A percentile compares a stretch with the other conserved stretches of the same genome.
Conservation (phyloP, 148 eudicot species). For the Vaccinium myrtillus region DNA sequence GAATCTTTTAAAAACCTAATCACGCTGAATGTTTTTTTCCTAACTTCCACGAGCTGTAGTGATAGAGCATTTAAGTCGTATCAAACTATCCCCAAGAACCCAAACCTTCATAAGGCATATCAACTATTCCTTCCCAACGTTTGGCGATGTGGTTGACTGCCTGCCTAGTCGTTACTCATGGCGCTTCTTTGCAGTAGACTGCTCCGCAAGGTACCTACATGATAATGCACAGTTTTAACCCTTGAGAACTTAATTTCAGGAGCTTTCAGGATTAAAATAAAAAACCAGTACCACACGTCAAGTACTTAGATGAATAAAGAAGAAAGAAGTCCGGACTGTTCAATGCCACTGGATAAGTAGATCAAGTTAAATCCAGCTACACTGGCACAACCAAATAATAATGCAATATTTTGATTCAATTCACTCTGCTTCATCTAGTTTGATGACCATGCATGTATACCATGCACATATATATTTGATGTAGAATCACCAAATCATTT, state of each 20-base stretch:
- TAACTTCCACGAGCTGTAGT: neutral
- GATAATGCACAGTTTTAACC: conserved; percentile 15
- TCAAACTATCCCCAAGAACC: neutral
- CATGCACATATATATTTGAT: neutral
- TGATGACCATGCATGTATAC: neutral
- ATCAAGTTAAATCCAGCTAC: neutral
- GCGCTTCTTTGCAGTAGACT: conserved; percentile 49
- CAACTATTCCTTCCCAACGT: neutral
- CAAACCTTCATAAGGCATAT: neutral
- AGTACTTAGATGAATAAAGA: neutral
- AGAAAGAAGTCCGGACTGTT: neutral
- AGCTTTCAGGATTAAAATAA: neutral
- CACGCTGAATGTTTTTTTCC: neutral
- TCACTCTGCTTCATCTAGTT: neutral
- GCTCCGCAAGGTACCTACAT: conserved; percentile 68
- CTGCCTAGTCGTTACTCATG: conserved; percentile 11
- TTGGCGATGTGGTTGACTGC: neutral
- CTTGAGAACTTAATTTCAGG: neutral
- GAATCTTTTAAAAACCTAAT: neutral
- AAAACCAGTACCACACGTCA: neutral
- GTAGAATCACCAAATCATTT: neutral
- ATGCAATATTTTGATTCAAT: neutral
- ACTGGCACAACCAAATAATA: neutral
- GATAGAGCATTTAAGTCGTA: neutral
- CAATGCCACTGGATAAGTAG: neutral